Conservation (phyloP, 805 yeast species). For the Brettanomyces naardenensis region DNA sequence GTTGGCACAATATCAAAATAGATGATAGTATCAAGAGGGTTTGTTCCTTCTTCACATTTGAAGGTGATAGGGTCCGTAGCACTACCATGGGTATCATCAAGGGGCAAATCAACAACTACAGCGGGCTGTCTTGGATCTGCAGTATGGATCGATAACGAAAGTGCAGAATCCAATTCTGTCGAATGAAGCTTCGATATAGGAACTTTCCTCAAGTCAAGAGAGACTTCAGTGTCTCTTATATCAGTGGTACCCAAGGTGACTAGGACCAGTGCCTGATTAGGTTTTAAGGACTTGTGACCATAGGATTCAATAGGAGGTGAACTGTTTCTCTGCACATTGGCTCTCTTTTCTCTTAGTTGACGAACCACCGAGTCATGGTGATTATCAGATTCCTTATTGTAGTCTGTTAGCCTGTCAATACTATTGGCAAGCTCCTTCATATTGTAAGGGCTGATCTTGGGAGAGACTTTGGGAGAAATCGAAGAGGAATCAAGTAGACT, state of each 20-base stretch:
- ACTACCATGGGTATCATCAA: constrained; percentile 65
- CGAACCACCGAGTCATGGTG: constrained; percentile 13
- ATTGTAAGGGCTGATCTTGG: constrained; percentile 28
- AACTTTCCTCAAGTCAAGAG: constrained; percentile 65
- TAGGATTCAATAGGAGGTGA: constrained; percentile 67
- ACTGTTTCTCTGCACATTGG: constrained; percentile 12
- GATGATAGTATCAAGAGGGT: constrained; percentile 46
- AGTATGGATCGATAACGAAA: constrained; percentile 56
- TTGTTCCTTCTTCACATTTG: constrained; percentile 39
- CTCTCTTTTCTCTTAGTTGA: constrained; percentile 5
- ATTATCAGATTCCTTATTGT: neutral
- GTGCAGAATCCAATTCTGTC: constrained; percentile 85
- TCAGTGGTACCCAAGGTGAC: constrained; percentile 86
- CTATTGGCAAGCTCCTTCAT: constrained; percentile 16
- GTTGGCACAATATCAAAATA: constrained; percentile 89
- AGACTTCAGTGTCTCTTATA: constrained; percentile 45
- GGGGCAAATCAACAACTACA: constrained; percentile 66
- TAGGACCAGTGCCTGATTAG: constrained; percentile 61
- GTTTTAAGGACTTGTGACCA: constrained; percentile 69
- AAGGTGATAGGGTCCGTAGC: constrained; percentile 73
- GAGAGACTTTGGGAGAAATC: constrained; percentile 17
- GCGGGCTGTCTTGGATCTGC: constrained; percentile 39
- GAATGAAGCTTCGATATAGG: constrained; percentile 67
- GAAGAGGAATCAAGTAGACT: constrained; percentile 13
- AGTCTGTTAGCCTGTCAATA: constrained; percentile 20